phyloP scores from a whole-genome alignment of 768 basidiomycete genomes.

The Russula earlei region DNA sequence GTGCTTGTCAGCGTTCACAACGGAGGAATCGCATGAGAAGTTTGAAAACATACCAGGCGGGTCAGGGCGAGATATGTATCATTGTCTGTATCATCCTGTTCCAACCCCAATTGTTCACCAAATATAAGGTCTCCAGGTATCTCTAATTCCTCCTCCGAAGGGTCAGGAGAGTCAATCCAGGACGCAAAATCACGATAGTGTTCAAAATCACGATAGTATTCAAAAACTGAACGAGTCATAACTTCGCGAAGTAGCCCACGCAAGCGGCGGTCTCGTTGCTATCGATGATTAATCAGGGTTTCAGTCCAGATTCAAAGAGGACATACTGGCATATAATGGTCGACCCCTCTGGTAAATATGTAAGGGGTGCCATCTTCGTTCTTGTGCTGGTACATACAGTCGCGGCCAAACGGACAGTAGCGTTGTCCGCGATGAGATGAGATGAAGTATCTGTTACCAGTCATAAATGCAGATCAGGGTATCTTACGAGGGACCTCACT shows the following conservation, averaged over 20 bases:
- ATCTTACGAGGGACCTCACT: slow-evolving; percentile 31
- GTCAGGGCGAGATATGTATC: not conserved
- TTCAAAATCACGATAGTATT: not conserved
- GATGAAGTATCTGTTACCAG: slow-evolving; percentile 47
- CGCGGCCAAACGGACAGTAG: slow-evolving; percentile 68
- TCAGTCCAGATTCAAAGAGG: not conserved
- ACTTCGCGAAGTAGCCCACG: not conserved
- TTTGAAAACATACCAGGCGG: slow-evolving; percentile 7
- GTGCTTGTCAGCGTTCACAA: slow-evolving; percentile 16
- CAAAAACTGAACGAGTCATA: slow-evolving; percentile 4
- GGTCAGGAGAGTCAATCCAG: not conserved
- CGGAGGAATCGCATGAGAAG: not conserved
- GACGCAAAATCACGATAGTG: too few species aligned
- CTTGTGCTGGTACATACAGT: slow-evolving; percentile 72
- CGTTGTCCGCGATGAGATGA: slow-evolving; percentile 39
- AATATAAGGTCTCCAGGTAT: not conserved
- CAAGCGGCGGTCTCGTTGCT: slow-evolving; percentile 11
- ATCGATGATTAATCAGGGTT: not conserved
- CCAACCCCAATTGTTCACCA: not conserved
- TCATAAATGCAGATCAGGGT: not conserved
- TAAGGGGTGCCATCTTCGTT: slow-evolving; percentile 57
- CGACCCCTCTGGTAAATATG: slow-evolving; percentile 46
- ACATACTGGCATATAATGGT: slow-evolving; percentile 44
- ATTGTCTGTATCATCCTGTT: not conserved
- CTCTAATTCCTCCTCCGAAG: not conserved